Conservation (phyloP, 2,329 filamentous ascomycete species). For the Neoascochyta sp. region DNA sequence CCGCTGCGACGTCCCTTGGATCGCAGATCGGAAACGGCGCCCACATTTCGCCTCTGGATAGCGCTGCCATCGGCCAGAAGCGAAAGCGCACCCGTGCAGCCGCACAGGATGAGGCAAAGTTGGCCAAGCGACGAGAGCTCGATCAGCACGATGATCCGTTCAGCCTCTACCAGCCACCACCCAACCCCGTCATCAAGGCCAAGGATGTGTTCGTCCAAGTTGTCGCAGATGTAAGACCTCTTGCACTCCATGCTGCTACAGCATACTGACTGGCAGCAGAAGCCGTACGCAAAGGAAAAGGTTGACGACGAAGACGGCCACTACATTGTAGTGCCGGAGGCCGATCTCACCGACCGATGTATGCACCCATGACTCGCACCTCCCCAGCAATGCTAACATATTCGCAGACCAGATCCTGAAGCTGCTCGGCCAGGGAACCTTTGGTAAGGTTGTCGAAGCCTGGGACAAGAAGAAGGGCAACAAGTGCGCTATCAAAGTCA, state of each 20-base stretch:
- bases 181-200: slow-evolving; percentile 85
- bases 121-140: slow-evolving; percentile 60
- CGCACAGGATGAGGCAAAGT: slow-evolving; percentile 74
- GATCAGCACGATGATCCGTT: slow-evolving; percentile 67
- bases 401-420: slow-evolving; percentile 76
- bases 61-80: slow-evolving; percentile 73
- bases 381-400: slow-evolving; percentile 12
- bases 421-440: slow-evolving; percentile 91
- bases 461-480: slow-evolving; percentile 70
- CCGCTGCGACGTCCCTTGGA: slow-evolving; percentile 80
- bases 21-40: slow-evolving; percentile 59
- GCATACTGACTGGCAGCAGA: slow-evolving; percentile 38
- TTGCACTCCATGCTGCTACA: background rate
- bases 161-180: slow-evolving; percentile 78
- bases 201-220: slow-evolving; percentile 59
- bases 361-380: slow-evolving; percentile 38
- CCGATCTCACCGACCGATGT: slow-evolving; percentile 86
- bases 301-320: slow-evolving; percentile 96
- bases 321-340: slow-evolving; percentile 87
- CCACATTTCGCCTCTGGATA: slow-evolving; percentile 60
- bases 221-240: slow-evolving; percentile 53
- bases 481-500: slow-evolving; percentile 96
- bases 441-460: slow-evolving; percentile 96
- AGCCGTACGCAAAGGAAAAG: slow-evolving; percentile 58
- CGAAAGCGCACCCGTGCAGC: slow-evolving; percentile 83